Conservation (phyloP, 1,284 basidiomycete species). For the Ceratobasidium sp. region DNA sequence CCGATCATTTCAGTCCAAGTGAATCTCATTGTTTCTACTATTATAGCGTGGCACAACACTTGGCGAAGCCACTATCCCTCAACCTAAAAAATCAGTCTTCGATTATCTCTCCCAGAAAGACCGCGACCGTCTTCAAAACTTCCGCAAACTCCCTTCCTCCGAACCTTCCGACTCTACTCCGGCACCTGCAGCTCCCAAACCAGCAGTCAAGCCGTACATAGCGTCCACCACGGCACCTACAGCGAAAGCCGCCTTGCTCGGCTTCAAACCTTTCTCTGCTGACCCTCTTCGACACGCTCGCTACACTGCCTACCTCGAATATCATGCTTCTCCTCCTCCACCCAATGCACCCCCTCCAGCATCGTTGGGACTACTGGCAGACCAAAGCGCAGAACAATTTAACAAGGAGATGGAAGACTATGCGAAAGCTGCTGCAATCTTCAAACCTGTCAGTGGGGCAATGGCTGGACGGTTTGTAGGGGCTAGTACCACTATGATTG, state of each 20-base stretch:
- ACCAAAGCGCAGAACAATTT: slow-evolving; percentile 73
- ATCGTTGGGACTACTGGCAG: slow-evolving; percentile 62
- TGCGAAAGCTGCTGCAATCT: slow-evolving; percentile 85
- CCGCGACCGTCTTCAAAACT: slow-evolving; percentile 80
- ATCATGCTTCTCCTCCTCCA: slow-evolving; percentile 66
- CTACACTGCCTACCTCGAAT: slow-evolving; percentile 83
- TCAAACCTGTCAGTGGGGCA: slow-evolving; percentile 90
- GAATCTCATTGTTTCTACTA: slow-evolving; percentile 11
- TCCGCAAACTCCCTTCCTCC: slow-evolving; percentile 56
- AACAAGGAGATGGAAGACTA: slow-evolving; percentile 88
- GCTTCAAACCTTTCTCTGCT: slow-evolving; percentile 88
- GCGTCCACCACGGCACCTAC: slow-evolving; percentile 50
- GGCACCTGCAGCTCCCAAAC: slow-evolving; percentile 44
- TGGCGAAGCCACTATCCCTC: slow-evolving; percentile 79
- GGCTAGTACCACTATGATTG: slow-evolving; percentile 67
- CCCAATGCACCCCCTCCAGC: slow-evolving; percentile 56
- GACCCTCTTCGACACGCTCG: slow-evolving; percentile 85
- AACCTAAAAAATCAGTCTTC: slow-evolving; percentile 83
- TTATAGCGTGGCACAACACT: slow-evolving; percentile 80
- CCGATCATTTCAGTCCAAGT: too few relatives aligned
- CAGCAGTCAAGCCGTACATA: slow-evolving; percentile 47
- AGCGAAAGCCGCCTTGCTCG: slow-evolving; percentile 84
- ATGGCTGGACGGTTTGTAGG: slow-evolving; percentile 94
- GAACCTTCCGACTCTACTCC: background rate
- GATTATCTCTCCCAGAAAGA: slow-evolving; percentile 94